Evolutionary conservation across 2,329 filamentous ascomycete genomes (phyloP).

Genomic region (Macroventuria anomochaeta): DNA sequence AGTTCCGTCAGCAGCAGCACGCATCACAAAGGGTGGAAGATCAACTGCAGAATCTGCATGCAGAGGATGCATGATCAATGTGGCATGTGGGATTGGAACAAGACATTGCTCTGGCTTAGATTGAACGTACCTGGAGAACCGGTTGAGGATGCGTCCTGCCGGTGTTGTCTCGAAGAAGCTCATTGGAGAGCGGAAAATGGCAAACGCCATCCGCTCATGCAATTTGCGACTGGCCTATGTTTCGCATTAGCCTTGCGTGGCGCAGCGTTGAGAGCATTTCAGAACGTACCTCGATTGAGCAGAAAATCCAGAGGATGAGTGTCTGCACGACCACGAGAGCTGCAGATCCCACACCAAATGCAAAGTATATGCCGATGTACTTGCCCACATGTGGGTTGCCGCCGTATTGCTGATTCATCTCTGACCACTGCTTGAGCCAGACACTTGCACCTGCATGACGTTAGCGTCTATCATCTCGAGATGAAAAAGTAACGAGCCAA

Average conservation of each 20-base stretch:
- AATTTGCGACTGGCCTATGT: slow-evolving; percentile 86
- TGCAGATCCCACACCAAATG: slow-evolving; percentile 86
- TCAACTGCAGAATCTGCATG: neutral
- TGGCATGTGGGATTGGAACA: neutral
- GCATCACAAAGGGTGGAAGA: neutral
- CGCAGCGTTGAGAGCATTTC: slow-evolving; percentile 12
- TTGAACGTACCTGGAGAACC: slow-evolving; percentile 82
- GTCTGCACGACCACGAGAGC: slow-evolving; percentile 88
- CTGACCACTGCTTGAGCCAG: slow-evolving; percentile 94
- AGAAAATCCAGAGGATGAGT: slow-evolving; percentile 97
- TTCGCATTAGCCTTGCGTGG: slow-evolving; percentile 32
- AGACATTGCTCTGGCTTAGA: neutral
- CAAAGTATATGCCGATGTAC: slow-evolving; percentile 95
- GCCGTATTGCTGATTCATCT: slow-evolving; percentile 72
- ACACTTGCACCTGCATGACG: slow-evolving; percentile 70
- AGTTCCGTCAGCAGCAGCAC: slow-evolving; percentile 8
- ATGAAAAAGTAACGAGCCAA: slow-evolving; percentile 31
- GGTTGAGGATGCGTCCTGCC: slow-evolving; percentile 92
- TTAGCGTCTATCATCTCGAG: slow-evolving; percentile 32
- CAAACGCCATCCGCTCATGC: slow-evolving; percentile 95
- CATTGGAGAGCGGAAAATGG: slow-evolving; percentile 98
- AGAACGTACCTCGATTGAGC: slow-evolving; percentile 86
- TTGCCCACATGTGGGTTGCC: slow-evolving; percentile 80
- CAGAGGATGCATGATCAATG: neutral
- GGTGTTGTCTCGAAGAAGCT: slow-evolving; percentile 98